phyloP scores from a whole-genome alignment of 345 rosid species.

The Populus pruinosa region DNA sequence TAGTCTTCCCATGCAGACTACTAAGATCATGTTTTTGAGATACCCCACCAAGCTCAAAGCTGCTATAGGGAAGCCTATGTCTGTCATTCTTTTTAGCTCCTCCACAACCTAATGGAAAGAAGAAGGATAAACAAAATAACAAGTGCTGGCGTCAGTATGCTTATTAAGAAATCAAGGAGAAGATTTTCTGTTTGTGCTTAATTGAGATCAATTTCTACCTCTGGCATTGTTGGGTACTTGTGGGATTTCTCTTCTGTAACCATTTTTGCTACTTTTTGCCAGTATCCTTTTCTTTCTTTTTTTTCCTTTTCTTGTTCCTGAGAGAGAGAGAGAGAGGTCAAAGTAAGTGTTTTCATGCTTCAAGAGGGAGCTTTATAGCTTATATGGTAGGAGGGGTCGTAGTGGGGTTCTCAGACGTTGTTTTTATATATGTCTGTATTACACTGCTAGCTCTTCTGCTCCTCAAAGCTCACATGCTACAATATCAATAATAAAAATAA shows the following conservation, averaged over 20 bases:
- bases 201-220: constrained; percentile 37
- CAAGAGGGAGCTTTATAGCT: too few species aligned
- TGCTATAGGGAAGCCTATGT: constrained; percentile 69
- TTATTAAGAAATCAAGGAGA: neutral
- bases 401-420: too few species aligned
- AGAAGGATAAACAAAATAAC: neutral
- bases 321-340: neutral
- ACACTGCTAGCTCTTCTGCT: too few species aligned
- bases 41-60: constrained; percentile 70
- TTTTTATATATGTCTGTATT: too few species aligned
- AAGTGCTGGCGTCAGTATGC: neutral
- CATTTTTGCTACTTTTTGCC: constrained; percentile 28
- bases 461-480: too few species aligned
- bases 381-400: too few species aligned
- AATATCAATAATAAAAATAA: too few species aligned
- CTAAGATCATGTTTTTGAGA: constrained; percentile 69
- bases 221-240: constrained; percentile 53
- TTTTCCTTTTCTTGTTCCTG: neutral
- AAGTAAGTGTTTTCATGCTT: too few species aligned
- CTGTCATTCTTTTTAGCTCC: constrained; percentile 59
- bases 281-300: too few species aligned
- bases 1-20: constrained; percentile 77
- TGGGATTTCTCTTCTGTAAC: constrained; percentile 40
- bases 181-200: neutral
- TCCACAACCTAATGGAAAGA: constrained; percentile 47